Conservation (phyloP, 768 basidiomycete genomes). For the Boletus tylopilopsis region DNA sequence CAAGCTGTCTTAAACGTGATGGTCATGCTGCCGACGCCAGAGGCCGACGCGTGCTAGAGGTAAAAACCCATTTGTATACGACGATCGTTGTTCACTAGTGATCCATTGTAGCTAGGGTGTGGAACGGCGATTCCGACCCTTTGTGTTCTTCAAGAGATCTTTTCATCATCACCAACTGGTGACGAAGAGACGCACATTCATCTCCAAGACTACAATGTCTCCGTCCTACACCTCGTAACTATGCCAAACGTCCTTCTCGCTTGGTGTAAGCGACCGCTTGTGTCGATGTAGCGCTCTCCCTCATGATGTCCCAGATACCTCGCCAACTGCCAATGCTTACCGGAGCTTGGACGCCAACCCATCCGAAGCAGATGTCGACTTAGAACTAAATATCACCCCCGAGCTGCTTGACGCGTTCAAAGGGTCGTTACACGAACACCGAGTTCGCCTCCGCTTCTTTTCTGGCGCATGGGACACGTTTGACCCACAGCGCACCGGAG, state of each 20-base stretch:
- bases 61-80: conserved; percentile 19
- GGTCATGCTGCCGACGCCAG: conserved; percentile 21
- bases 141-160: conserved; percentile 62
- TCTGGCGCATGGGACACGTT: conserved; percentile 77
- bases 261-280: conserved; percentile 62
- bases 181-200: conserved; percentile 52
- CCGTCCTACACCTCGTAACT: conserved; percentile 76
- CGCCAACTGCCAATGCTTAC: conserved; percentile 50
- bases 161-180: conserved; percentile 32
- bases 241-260: conserved; percentile 73
- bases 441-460: conserved; percentile 69
- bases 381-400: conserved; percentile 65
- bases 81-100: background rate
- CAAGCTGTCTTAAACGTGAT: conserved; percentile 52
- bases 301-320: conserved; percentile 47
- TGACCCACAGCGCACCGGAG: conserved; percentile 30
- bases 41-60: conserved; percentile 72
- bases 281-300: background rate
- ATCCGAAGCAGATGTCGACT: conserved; percentile 22
- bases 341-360: conserved; percentile 32
- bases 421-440: conserved; percentile 47
- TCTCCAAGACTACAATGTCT: conserved; percentile 89
- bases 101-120: conserved; percentile 71
- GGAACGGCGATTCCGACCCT: conserved; percentile 87
- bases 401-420: conserved; percentile 64